Evolutionary conservation across 2,329 filamentous ascomycete species (phyloP).

Genomic region (Trichoderma atroviride): DNA sequence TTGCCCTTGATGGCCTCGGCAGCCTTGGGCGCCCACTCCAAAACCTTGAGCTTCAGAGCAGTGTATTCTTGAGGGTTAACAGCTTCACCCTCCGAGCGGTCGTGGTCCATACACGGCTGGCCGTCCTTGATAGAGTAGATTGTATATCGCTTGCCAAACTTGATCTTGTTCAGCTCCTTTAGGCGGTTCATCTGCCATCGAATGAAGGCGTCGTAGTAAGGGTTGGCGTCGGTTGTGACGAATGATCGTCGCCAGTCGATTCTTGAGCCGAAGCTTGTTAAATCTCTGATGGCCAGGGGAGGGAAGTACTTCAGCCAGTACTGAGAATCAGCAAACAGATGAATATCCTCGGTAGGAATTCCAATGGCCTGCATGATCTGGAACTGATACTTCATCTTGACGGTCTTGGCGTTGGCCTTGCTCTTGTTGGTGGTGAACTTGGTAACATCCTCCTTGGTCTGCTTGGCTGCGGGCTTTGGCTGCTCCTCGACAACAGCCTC

Average conservation of each 20-base stretch:
- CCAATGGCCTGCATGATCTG: conserved; percentile 93
- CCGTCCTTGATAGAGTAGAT: conserved; percentile 66
- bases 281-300: conserved; percentile 63
- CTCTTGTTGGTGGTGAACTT: conserved; percentile 94
- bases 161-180: conserved; percentile 87
- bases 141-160: conserved; percentile 90
- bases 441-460: conserved; percentile 77
- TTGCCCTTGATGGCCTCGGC: conserved; percentile 73
- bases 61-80: conserved; percentile 86
- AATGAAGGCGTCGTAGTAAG: conserved; percentile 94
- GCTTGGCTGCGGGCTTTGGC: conserved; percentile 58
- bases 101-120: conserved; percentile 53
- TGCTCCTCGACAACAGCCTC: conserved; percentile 54
- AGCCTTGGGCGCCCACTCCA: conserved; percentile 83
- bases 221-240: conserved; percentile 94
- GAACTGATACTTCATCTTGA: conserved; percentile 94
- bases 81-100: conserved; percentile 51
- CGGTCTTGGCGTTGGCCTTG: conserved; percentile 86
- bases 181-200: conserved; percentile 96
- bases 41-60: conserved; percentile 85
- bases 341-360: conserved; percentile 84
- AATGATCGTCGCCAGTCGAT: conserved; percentile 94
- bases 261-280: conserved; percentile 80
- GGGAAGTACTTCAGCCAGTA: conserved; percentile 93
- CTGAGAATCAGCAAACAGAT: conserved; percentile 87